phyloP scores from a whole-genome alignment of 2,329 filamentous ascomycete genomes.

The Ophiocordyceps australis region DNA sequence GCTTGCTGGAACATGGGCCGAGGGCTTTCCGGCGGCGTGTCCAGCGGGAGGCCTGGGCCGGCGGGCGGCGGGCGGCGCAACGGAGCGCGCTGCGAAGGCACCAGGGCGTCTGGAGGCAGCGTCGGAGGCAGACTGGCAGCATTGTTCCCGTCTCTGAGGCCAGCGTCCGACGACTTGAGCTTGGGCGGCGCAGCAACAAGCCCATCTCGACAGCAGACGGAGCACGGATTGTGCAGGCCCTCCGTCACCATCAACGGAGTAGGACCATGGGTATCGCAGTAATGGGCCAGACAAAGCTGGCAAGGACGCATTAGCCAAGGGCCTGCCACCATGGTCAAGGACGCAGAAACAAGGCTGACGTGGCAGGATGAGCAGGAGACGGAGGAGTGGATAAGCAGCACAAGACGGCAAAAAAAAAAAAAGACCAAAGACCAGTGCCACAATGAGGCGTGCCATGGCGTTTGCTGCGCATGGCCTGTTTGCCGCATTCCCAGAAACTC shows the following conservation, averaged over 20 bases:
- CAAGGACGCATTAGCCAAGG: conserved; percentile 16
- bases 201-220: conserved; percentile 32
- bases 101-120: conserved; percentile 24
- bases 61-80: conserved; percentile 19
- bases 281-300: conserved; percentile 52
- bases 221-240: conserved; percentile 41
- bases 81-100: conserved; percentile 21
- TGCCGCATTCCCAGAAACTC: too few relatives aligned
- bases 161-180: conserved; percentile 8
- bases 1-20: conserved; percentile 19
- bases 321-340: conserved; percentile 10
- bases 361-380: too few relatives aligned
- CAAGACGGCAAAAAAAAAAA: too few relatives aligned
- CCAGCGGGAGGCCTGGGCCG: conserved; percentile 20
- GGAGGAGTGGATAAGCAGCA: too few relatives aligned
- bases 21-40: conserved; percentile 41
- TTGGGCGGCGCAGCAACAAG: conserved; percentile 1
- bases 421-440: too few relatives aligned
- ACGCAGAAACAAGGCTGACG: neutral
- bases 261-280: conserved; percentile 52
- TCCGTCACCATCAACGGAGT: conserved; percentile 55
- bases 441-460: too few relatives aligned
- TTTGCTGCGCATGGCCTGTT: too few relatives aligned
- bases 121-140: conserved; percentile 23
- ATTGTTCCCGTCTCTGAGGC: conserved; percentile 26